Percentiles rank a stretch among this genome's conserved stretches.
phyloP scores from a whole-genome alignment of 139 green algal species.

The Micractinium sp. region DNA sequence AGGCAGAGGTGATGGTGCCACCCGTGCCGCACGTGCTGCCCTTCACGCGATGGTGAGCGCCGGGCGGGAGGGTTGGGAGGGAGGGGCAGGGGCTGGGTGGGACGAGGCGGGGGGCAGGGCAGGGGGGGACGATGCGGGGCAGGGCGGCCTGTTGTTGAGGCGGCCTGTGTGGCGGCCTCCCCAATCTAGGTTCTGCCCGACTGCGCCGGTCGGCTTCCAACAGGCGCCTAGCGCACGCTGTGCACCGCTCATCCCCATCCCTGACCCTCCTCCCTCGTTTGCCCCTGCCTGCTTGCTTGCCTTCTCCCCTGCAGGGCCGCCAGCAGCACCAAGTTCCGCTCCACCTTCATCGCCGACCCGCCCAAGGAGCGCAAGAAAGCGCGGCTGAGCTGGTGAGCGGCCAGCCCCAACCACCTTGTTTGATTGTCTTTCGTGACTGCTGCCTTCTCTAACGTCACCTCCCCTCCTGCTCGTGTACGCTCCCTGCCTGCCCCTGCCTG shows the following conservation, averaged over 20 bases:
- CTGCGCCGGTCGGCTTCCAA: background rate
- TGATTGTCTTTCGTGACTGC: too few species aligned
- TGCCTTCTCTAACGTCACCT: too few species aligned
- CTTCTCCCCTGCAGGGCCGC: slow-evolving; percentile 1
- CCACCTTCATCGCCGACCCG: slow-evolving; percentile 57
- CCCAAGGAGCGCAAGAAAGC: slow-evolving; percentile 50
- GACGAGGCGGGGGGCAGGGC: background rate
- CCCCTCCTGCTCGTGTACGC: too few species aligned
- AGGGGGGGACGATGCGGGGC: background rate
- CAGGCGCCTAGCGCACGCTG: background rate
- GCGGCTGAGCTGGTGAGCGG: slow-evolving; percentile 54
- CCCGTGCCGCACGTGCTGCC: slow-evolving; percentile 56
- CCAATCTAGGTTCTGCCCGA: too few species aligned
- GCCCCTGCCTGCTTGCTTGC: background rate
- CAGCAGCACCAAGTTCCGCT: slow-evolving; percentile 33
- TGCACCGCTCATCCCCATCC: background rate
- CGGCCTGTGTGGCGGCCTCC: too few species aligned
- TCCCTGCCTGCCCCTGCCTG: too few species aligned
- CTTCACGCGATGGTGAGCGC: slow-evolving; percentile 53
- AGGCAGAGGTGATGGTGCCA: slow-evolving; percentile 26
- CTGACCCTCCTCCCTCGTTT: background rate
- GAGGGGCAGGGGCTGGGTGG: background rate
- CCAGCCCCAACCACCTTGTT: too few species aligned
- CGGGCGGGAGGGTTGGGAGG: too few species aligned
- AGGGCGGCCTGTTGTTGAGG: too few species aligned